Evolutionary conservation across 2,329 filamentous ascomycete species (phyloP).

Genomic region (Plenodomus lindquistii): DNA sequence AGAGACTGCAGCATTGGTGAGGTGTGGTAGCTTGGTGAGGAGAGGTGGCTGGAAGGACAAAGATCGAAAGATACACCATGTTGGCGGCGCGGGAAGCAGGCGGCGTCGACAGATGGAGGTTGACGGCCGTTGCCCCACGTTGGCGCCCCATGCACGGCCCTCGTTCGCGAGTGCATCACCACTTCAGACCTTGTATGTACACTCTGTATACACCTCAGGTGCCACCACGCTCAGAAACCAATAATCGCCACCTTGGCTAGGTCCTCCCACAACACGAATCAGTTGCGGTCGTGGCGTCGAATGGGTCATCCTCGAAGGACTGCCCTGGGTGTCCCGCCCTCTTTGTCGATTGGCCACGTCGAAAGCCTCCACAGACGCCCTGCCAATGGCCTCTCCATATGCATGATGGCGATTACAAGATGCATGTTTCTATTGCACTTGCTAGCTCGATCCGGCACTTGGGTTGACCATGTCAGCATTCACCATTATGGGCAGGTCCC

Average conservation of each 20-base stretch:
- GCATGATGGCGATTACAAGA: slow-evolving; percentile 14
- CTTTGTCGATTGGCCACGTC: background rate
- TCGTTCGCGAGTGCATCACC: background rate
- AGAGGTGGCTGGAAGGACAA: slow-evolving; percentile 18
- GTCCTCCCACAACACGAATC: background rate
- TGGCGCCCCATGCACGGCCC: too few relatives aligned
- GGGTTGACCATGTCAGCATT: slow-evolving; percentile 31
- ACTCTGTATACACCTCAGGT: background rate
- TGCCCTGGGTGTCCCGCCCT: slow-evolving; percentile 11
- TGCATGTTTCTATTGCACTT: slow-evolving; percentile 22
- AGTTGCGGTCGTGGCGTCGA: background rate
- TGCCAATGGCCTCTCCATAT: slow-evolving; percentile 17
- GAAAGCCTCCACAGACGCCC: slow-evolving; percentile 18
- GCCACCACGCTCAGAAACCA: background rate
- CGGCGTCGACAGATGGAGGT: slow-evolving; percentile 4
- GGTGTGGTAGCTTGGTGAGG: too few relatives aligned
- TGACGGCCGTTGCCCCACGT: slow-evolving; percentile 1
- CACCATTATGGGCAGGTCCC: slow-evolving; percentile 14
- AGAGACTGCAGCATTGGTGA: slow-evolving; percentile 16
- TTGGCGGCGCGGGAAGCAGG: background rate
- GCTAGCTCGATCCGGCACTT: slow-evolving; percentile 30
- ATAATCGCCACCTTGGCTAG: background rate
- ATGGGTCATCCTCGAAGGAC: background rate
- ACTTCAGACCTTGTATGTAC: background rate
- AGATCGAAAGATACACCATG: slow-evolving; percentile 14